These are phyloP conservation scores for Cucurbita pepo DNA, from an alignment of 306 rosid species.

Conservation along the genomic window DNA sequence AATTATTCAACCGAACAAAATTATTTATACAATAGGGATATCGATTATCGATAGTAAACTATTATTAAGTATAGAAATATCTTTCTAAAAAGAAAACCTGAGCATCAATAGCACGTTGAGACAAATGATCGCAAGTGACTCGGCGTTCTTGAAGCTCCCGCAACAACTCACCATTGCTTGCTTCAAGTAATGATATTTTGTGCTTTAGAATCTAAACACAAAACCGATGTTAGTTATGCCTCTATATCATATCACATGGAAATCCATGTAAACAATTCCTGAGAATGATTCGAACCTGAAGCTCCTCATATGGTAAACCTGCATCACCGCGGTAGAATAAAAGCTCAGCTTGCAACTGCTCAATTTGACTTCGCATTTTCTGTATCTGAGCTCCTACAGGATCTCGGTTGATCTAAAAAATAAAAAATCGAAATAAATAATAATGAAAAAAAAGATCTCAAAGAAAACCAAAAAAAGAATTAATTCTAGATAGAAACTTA, in stretches of 20 bases:
- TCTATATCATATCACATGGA: background rate
- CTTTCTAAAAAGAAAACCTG: conserved; percentile 20
- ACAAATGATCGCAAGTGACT: conserved; percentile 22
- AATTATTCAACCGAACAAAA: conserved; percentile 2
- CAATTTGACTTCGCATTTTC: conserved; percentile 73
- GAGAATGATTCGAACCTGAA: conserved; percentile 43
- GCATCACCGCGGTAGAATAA: conserved; percentile 55
- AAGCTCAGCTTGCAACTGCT: conserved; percentile 83
- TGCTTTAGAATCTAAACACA: conserved; percentile 61
- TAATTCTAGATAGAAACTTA: conserved; percentile 24
- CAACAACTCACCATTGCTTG: conserved; percentile 61
- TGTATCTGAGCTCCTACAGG: conserved; percentile 73
- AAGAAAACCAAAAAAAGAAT: background rate
- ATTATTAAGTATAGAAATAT: background rate
- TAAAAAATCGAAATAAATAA: background rate
- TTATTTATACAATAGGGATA: conserved; percentile 4
- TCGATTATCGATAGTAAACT: background rate
- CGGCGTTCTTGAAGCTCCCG: conserved; percentile 45
- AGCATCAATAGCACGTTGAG: conserved; percentile 35
- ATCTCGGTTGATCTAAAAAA: conserved; percentile 69
- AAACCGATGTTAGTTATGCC: conserved; percentile 5
- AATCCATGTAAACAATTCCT: background rate
- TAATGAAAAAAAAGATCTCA: background rate
- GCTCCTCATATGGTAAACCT: conserved; percentile 63
- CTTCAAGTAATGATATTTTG: conserved; percentile 82